Base-by-base conservation (phyloP, 2,329 filamentous ascomycete species). In the Ophiostoma perfectum region DNA sequence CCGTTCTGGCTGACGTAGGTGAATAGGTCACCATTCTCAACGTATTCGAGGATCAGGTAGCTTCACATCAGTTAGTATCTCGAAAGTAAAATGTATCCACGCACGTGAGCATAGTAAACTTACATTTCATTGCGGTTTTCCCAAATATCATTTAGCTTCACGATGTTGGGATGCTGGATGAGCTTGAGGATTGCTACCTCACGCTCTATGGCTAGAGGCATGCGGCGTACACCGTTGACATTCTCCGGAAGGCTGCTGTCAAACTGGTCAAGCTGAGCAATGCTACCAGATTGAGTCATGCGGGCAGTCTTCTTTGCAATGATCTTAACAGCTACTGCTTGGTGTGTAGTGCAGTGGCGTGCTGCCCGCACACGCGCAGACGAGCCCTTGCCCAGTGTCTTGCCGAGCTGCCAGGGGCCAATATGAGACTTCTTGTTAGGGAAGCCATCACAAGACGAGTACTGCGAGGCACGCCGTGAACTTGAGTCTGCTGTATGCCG, bases 151-250 rank as follows among this genome's bases (percentile, higher is more conserved):
- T 94, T 95, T 9, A 99, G 81, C 73, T 91, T 92, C 78, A 97
- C 93, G 74, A 98, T 94, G 77, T 98, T 95, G 5, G 90, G 91
- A 78, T 99, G 95, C 75, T 97, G 90, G 70, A 98, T 91, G 69
- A 98, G 84, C 80, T 97, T 98, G 85, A 99, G 92, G 74, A 99
- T 96, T 44, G 94, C 93, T 55, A 99, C 93, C 76, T 99, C 95
- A 67, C 95, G 86, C 79, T 98, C 94, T 70, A 99, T 90, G 1
- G 93, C 91, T 74, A 94, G 88, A 1, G 94, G 94, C 76, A 96
- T 93, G 67, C 86, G 84, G 72, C 88, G 86, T 69, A 89, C 83
- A 55, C 88, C 87, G 66, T 86, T 82, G 47, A 83, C 80, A 70
- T 80, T 82, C 49, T 82, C 83, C 39, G 83, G 85, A 67, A 81